phyloP scores from a whole-genome alignment of 2,329 filamentous ascomycete species.

The Sarocladium brachiariae region DNA sequence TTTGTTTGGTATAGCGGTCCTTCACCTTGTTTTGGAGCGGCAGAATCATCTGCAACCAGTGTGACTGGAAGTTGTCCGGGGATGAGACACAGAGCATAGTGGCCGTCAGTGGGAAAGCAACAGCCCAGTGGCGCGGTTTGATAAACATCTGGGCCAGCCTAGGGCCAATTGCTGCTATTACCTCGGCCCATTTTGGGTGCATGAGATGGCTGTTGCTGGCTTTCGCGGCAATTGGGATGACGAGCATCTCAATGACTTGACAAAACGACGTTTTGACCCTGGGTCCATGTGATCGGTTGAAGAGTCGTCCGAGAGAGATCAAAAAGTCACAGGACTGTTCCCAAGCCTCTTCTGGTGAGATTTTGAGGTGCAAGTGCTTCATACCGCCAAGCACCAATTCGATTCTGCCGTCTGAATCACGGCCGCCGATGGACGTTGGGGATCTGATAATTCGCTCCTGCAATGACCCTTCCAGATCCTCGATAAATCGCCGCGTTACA shows the following conservation, averaged over 20 bases:
- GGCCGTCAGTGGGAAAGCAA: constrained; percentile 81
- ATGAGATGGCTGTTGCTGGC: constrained; percentile 70
- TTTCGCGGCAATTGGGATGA: constrained; percentile 80
- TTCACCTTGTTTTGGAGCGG: constrained; percentile 76
- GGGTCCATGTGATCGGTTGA: constrained; percentile 78
- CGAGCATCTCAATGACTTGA: constrained; percentile 77
- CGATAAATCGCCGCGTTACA: constrained; percentile 74
- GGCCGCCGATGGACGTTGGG: constrained; percentile 46
- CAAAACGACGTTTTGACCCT: constrained; percentile 92
- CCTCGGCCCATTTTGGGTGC: constrained; percentile 78
- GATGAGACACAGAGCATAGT: constrained; percentile 84
- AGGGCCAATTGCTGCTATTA: constrained; percentile 70
- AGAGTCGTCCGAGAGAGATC: constrained; percentile 71
- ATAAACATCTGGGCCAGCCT: constrained; percentile 77
- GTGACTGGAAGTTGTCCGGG: constrained; percentile 71
- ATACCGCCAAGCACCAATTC: constrained; percentile 86
- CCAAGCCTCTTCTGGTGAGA: constrained; percentile 69
- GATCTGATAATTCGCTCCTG: constrained; percentile 65
- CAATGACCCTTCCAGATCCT: constrained; percentile 72
- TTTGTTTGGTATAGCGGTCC: constrained; percentile 69
- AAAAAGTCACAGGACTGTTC: constrained; percentile 85
- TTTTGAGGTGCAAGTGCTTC: constrained; percentile 77
- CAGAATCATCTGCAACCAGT: constrained; percentile 79
- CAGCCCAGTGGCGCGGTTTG: constrained; percentile 88
- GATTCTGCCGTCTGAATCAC: constrained; percentile 71